phyloP scores from a whole-genome alignment of 2,329 filamentous ascomycete species.

The Clonostachys rosea region DNA sequence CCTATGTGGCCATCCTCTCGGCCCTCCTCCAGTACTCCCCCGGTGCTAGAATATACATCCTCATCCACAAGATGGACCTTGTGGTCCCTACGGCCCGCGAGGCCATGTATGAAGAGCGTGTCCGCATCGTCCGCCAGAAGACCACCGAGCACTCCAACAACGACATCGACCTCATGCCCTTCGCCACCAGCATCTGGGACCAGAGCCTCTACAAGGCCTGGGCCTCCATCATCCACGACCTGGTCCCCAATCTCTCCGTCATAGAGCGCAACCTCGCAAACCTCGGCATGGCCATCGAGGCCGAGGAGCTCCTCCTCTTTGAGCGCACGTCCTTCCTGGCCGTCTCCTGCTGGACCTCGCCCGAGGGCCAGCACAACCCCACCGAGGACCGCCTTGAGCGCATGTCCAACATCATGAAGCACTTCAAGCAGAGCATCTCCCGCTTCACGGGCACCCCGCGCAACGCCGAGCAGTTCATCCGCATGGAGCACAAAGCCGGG shows the following conservation, averaged over 20 bases:
- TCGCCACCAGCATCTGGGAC: conserved; percentile 97
- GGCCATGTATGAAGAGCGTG: conserved; percentile 78
- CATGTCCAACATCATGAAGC: conserved; percentile 96
- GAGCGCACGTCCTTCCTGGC: conserved; percentile 95
- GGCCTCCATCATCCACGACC: conserved; percentile 95
- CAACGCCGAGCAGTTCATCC: conserved; percentile 74
- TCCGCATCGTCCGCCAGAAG: conserved; percentile 70
- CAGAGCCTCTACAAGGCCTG: conserved; percentile 97
- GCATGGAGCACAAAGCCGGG: conserved; percentile 75
- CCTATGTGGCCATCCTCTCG: conserved; percentile 85
- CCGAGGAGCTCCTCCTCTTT: conserved; percentile 90
- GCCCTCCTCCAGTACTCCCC: conserved; percentile 83
- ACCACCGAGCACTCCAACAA: conserved; percentile 43
- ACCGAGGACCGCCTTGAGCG: conserved; percentile 90
- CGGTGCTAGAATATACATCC: conserved; percentile 80
- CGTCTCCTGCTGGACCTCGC: conserved; percentile 84
- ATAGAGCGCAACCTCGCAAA: conserved; percentile 84
- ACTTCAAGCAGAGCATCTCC: conserved; percentile 83
- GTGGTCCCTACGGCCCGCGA: conserved; percentile 77
- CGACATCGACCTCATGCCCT: conserved; percentile 70
- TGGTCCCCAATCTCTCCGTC: conserved; percentile 87
- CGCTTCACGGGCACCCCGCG: conserved; percentile 78
- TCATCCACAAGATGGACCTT: conserved; percentile 99
- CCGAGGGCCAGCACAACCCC: conserved; percentile 73
- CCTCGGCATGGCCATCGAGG: conserved; percentile 81